Conservation (phyloP, 306 rosid genomes). For the Crotalaria pallida region DNA sequence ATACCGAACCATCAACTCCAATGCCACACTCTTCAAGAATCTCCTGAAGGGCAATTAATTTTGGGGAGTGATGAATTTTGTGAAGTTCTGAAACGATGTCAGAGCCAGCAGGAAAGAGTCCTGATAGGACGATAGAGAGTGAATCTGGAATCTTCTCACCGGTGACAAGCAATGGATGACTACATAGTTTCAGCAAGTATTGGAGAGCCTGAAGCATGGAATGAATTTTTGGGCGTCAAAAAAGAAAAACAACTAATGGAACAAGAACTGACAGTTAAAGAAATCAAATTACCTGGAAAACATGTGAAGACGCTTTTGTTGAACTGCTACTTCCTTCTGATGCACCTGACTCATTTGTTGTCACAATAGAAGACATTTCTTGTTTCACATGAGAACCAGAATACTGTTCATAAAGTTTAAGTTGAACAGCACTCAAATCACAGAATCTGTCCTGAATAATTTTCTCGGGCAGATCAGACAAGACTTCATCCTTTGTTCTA, state of each 20-base stretch:
- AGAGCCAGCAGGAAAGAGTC: conserved; percentile 49
- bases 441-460: conserved; percentile 97
- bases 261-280: not conserved
- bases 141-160: conserved; percentile 77
- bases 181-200: conserved; percentile 88
- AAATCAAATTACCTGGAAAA: conserved; percentile 66
- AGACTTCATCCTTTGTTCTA: conserved; percentile 93
- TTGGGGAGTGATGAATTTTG: conserved; percentile 84
- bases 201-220: conserved; percentile 75
- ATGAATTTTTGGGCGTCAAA: conserved; percentile 18
- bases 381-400: conserved; percentile 82
- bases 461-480: conserved; percentile 96
- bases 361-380: conserved; percentile 77
- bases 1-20: conserved; percentile 70
- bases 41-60: conserved; percentile 91
- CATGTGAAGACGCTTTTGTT: conserved; percentile 83
- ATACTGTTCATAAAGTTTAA: conserved; percentile 81
- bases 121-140: conserved; percentile 49
- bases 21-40: conserved; percentile 97
- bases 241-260: not conserved
- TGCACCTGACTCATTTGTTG: conserved; percentile 48
- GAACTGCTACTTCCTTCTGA: conserved; percentile 63
- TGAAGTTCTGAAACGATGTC: conserved; percentile 77
- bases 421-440: conserved; percentile 84
- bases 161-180: conserved; percentile 88